Conservation (phyloP, 2,329 filamentous ascomycete genomes). For the Laburnicola sp. region DNA sequence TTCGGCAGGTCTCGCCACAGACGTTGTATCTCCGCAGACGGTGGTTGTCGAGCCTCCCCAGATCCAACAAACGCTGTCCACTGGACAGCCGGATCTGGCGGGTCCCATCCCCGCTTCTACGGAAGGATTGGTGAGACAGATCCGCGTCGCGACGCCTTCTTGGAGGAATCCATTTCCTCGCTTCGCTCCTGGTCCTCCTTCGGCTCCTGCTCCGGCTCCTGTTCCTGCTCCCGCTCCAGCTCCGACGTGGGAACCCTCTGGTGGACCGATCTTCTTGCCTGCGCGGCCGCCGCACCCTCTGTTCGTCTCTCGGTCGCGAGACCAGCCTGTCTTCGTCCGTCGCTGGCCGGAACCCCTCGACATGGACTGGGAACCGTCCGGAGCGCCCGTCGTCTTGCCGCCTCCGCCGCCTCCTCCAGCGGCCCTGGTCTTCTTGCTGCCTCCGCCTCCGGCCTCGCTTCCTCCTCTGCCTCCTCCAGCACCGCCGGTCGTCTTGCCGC, state of each 20-base stretch:
- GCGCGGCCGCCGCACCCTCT: neutral
- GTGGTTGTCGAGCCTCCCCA: constrained; percentile 1
- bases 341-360: too few species aligned
- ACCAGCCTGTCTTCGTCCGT: too few species aligned
- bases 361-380: too few species aligned
- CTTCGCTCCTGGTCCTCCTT: neutral
- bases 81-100: neutral
- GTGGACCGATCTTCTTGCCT: neutral
- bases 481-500: too few species aligned
- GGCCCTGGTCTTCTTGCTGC: too few species aligned
- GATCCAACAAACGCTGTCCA: neutral
- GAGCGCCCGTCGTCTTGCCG: too few species aligned
- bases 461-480: too few species aligned
- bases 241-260: neutral
- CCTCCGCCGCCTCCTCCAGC: too few species aligned
- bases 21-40: neutral
- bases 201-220: neutral
- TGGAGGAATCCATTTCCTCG: too few species aligned
- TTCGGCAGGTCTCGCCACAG: constrained; percentile 1
- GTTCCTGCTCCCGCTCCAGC: neutral
- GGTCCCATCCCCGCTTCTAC: constrained; percentile 2
- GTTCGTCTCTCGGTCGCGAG: neutral
- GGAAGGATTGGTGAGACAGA: neutral
- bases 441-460: too few species aligned
- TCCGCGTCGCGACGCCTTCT: neutral